Evolutionary conservation across 208 protist genomes (phyloP), one percentile per base, ranked within the genome.

Genomic region (Leishmania guyanensis): DNA sequence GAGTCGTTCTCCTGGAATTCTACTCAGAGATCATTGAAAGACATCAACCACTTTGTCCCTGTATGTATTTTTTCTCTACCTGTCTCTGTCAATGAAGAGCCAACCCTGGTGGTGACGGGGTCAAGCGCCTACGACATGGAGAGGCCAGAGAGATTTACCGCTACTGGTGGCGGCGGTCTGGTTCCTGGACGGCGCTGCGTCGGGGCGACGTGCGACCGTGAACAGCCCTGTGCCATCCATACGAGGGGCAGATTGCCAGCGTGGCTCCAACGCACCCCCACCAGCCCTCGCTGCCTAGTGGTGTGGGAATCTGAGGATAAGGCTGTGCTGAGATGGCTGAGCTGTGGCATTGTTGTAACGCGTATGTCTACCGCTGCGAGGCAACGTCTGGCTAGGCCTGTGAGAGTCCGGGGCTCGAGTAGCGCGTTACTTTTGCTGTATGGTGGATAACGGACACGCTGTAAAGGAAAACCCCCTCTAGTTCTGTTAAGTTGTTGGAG

Each of bases 401-500:
- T 12, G 26, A 65, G 26, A 65, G 58, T 8, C 22, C 20, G 58
- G n/a, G 4, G 58, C 26, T 9, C 17, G 58, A 10, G 58, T 10
- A 6, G 58, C 58, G 20, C 9, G 12, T 3, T 39, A 39, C 58
- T 65, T 26, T 14, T 26, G 26, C 10, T n/a, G 58, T 33, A 26
- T 12, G 58, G 20, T 26, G 33, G 26, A 20, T 14, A 60, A 60
- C n/a, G 1, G 54, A 0, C 60, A 65, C 26, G 60, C 1, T 33
- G 60, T 4, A 65, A 16, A 64, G 26, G 6, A 8, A n/a, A 33
- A 62, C 4, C 6, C 36, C 75, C 6, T 79, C 62, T 20, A 76
- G 66, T 12, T 56, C 58, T 65, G 69, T 80, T 17, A 69, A 91
- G 66, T 91, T 86, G 88, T 46, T 91, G 69, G 80, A 82, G 68